Evolutionary conservation across 108 stramenopile genomes (phyloP).

Genomic region (Craspedostauros australis): DNA sequence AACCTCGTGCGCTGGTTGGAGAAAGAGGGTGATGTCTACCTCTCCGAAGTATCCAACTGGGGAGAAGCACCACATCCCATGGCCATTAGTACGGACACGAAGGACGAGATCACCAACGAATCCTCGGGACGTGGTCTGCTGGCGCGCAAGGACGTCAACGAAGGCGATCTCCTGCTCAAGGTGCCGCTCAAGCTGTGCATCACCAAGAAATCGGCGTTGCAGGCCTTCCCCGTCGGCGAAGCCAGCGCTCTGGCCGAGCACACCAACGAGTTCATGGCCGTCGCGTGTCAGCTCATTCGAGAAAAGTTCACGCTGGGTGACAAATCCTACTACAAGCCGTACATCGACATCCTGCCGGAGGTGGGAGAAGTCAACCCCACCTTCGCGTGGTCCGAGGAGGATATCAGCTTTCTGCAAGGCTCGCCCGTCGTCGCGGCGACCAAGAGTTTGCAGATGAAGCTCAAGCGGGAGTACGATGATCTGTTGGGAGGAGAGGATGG

Average conservation of each 20-base stretch:
- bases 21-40: conserved; percentile 71
- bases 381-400: conserved; percentile 91
- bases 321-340: conserved; percentile 67
- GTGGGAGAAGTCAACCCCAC: conserved; percentile 88
- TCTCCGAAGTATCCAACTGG: conserved; percentile 80
- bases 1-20: conserved; percentile 75
- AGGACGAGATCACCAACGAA: conserved; percentile 90
- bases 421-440: conserved; percentile 89
- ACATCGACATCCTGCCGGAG: conserved; percentile 88
- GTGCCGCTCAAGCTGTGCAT: conserved; percentile 84
- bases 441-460: conserved; percentile 76
- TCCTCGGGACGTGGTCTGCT: conserved; percentile 87
- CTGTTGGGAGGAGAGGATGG: conserved; percentile 66
- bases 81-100: conserved; percentile 87
- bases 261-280: conserved; percentile 91
- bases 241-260: conserved; percentile 65
- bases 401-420: conserved; percentile 80
- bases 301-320: conserved; percentile 75
- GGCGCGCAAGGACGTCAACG: conserved; percentile 80
- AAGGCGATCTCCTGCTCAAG: conserved; percentile 83
- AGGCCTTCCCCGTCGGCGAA: conserved; percentile 69
- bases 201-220: conserved; percentile 75
- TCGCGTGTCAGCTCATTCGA: conserved; percentile 90
- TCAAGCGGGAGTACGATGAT: conserved; percentile 78
- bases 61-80: conserved; percentile 93